phyloP scores from a whole-genome alignment of 2,329 filamentous ascomycete species.

The Mycocentrospora acerina region DNA sequence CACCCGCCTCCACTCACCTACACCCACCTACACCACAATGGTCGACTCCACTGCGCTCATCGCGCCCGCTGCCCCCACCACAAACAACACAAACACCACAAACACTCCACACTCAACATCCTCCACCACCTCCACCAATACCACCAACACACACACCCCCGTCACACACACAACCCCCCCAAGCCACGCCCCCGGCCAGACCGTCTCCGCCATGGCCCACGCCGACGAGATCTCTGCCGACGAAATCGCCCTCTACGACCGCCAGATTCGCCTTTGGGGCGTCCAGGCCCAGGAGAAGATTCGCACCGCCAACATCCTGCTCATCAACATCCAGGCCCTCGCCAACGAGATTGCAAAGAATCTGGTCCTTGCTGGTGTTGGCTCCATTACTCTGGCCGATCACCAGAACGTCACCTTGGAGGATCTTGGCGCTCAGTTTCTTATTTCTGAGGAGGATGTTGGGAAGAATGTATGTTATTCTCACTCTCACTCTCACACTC shows the following conservation, averaged over 20 bases:
- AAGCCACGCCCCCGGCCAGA: conserved; percentile 40
- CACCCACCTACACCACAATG: conserved; percentile 24
- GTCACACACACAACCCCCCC: conserved; percentile 29
- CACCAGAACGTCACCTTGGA: conserved; percentile 71
- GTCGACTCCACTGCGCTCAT: conserved; percentile 12
- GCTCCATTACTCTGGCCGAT: conserved; percentile 86
- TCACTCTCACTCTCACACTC: not conserved
- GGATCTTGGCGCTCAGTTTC: conserved; percentile 71
- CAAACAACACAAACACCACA: conserved; percentile 9
- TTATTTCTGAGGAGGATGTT: conserved; percentile 70
- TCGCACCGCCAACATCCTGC: conserved; percentile 82
- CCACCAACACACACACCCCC: no score
- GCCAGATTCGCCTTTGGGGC: conserved; percentile 96
- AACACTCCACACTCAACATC: conserved; percentile 2
- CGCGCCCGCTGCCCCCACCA: conserved; percentile 1
- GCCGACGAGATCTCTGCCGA: conserved; percentile 59
- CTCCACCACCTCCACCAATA: no score
- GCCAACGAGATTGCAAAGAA: conserved; percentile 97
- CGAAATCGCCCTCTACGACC: conserved; percentile 95
- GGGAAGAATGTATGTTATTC: conserved; percentile 65
- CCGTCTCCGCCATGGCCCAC: conserved; percentile 41
- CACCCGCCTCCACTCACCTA: conserved; percentile 1
- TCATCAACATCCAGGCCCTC: conserved; percentile 84
- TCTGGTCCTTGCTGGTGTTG: conserved; percentile 88
- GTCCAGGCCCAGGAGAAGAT: conserved; percentile 90